Evolutionary conservation across 164 flowering plant species (phyloP).

Genomic region (Nelumbo lutea): DNA sequence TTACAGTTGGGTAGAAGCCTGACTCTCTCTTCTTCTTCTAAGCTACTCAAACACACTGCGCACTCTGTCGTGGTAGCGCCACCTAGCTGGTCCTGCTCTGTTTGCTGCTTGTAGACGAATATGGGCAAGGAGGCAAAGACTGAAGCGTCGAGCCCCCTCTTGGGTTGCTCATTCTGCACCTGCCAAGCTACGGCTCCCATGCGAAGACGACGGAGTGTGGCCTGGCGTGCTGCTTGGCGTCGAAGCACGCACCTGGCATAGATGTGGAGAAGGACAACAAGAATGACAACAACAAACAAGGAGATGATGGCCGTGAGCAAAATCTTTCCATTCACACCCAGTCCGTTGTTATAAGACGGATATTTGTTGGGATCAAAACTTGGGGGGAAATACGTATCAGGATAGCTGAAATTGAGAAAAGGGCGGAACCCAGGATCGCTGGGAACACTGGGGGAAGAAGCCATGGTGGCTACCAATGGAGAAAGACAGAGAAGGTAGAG

Average conservation of each 20-base stretch:
- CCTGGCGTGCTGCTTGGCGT: slow-evolving; percentile 27
- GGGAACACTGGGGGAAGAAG: too few species aligned
- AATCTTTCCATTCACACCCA: slow-evolving; percentile 17
- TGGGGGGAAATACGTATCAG: too few species aligned
- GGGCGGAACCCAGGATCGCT: too few species aligned
- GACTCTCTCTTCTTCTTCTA: slow-evolving; percentile 38
- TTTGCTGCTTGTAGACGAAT: slow-evolving; percentile 17
- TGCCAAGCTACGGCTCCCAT: background rate
- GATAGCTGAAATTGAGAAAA: too few species aligned
- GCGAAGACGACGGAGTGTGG: slow-evolving; percentile 11
- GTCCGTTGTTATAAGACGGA: too few species aligned
- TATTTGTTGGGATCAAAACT: too few species aligned
- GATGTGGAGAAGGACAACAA: slow-evolving; percentile 29
- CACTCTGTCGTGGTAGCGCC: slow-evolving; percentile 27
- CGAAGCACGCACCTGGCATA: slow-evolving; percentile 26
- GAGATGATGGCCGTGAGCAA: slow-evolving; percentile 32
- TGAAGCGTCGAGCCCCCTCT: slow-evolving; percentile 28
- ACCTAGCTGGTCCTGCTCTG: background rate
- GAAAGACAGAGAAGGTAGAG: too few species aligned
- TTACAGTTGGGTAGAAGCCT: slow-evolving; percentile 47
- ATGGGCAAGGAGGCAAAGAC: slow-evolving; percentile 36
- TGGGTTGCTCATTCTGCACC: slow-evolving; percentile 1
- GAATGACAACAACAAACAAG: slow-evolving; percentile 14
- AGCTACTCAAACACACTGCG: slow-evolving; percentile 44
- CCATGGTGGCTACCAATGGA: too few species aligned